A percentile compares a stretch with the other conserved stretches of the same genome.
Conservation (phyloP, 2,329 filamentous ascomycete genomes). For the Rutstroemia sp. region DNA sequence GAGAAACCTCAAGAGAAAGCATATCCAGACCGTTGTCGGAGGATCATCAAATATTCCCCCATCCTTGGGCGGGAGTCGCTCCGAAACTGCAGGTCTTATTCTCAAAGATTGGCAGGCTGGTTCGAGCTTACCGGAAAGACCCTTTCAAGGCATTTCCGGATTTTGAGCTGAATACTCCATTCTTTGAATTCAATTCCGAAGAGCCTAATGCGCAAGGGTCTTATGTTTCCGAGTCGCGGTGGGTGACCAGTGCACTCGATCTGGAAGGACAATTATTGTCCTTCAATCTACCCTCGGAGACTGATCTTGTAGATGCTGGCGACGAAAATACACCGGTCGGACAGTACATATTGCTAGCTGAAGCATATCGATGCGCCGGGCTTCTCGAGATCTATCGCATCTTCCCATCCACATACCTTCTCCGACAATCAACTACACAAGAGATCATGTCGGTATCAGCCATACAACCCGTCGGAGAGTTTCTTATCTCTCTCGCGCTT, state of each 20-base stretch:
- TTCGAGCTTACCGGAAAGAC: conserved; percentile 21
- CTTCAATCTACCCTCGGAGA: conserved; percentile 17
- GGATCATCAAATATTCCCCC: conserved; percentile 21
- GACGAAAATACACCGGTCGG: conserved; percentile 26
- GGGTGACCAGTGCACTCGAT: conserved; percentile 15
- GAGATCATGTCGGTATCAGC: conserved; percentile 12
- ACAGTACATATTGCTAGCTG: conserved; percentile 26
- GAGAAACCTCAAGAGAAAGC: neutral
- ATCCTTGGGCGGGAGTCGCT: conserved; percentile 26
- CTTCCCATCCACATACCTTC: conserved; percentile 19
- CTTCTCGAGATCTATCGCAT: conserved; percentile 24
- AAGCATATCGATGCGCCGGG: conserved; percentile 23
- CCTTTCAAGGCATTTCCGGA: neutral
- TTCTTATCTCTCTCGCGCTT: conserved; percentile 23
- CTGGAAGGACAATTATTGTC: conserved; percentile 24
- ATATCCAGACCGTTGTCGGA: conserved; percentile 2
- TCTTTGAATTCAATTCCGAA: neutral
- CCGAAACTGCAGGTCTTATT: conserved; percentile 24
- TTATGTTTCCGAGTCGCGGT: conserved; percentile 13
- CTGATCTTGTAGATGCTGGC: conserved; percentile 23
- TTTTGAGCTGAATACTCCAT: neutral
- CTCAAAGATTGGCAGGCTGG: conserved; percentile 24
- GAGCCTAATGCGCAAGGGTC: conserved; percentile 5
- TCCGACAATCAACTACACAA: conserved; percentile 7
- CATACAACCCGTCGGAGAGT: conserved; percentile 18